phyloP scores from a whole-genome alignment of 139 green algal species.

The Dunaliella sp. region DNA sequence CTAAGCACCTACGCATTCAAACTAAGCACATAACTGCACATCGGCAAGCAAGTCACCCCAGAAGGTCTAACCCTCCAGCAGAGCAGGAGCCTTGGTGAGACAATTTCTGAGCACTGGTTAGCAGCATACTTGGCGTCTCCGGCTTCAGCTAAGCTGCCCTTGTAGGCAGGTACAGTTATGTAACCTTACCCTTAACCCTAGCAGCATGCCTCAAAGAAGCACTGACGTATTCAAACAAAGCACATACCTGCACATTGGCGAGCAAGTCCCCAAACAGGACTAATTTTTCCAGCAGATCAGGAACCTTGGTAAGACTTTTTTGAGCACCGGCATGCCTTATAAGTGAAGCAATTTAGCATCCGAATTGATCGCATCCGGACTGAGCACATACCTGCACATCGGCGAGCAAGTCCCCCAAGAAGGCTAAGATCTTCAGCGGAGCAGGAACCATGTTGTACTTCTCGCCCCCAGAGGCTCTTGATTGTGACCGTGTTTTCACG shows the following conservation, averaged over 20 bases:
- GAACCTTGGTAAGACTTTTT: background rate
- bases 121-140: no score
- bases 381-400: constrained; percentile 12
- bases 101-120: background rate
- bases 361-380: background rate
- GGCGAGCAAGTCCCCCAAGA: constrained; percentile 18
- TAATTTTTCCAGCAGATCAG: background rate
- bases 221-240: no score
- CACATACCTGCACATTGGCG: background rate
- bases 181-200: background rate
- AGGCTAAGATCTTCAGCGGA: constrained; percentile 11
- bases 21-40: no score
- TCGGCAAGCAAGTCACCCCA: no score
- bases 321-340: background rate
- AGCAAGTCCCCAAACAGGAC: background rate
- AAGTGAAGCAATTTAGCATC: no score
- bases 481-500: constrained; percentile 21
- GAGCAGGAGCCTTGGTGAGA: background rate
- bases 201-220: background rate
- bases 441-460: constrained; percentile 21
- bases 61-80: background rate
- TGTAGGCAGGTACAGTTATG: background rate
- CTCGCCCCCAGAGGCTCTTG: constrained; percentile 15
- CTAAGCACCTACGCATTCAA: no score
- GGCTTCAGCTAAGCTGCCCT: background rate